phyloP scores from a whole-genome alignment of 1,284 basidiomycete species.

The Tilletia setariae region DNA sequence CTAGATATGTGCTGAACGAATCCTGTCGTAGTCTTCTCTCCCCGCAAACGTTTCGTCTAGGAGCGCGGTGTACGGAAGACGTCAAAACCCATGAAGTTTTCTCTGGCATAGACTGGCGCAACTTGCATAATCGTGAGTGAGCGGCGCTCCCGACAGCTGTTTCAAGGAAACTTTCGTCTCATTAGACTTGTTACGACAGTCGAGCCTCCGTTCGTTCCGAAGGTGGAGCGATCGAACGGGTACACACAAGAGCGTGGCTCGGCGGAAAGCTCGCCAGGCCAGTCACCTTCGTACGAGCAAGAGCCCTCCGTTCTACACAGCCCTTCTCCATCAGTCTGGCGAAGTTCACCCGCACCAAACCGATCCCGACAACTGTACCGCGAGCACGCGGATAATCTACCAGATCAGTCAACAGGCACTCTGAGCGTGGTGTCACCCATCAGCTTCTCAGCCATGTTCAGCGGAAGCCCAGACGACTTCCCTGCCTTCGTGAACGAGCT shows the following conservation, averaged over 20 bases:
- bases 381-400: neutral
- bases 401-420: neutral
- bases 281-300: conserved; percentile 13
- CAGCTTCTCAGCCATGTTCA: conserved; percentile 45
- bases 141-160: neutral
- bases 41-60: conserved; percentile 29
- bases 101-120: conserved; percentile 36
- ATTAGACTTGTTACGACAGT: neutral
- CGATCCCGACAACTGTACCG: neutral
- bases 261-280: neutral
- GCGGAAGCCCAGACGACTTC: conserved; percentile 43
- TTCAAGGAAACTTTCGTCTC: neutral
- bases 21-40: neutral
- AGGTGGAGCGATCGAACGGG: neutral
- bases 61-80: conserved; percentile 30
- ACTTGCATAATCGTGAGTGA: conserved; percentile 10
- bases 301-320: conserved; percentile 27
- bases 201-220: conserved; percentile 36
- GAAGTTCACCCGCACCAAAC: neutral
- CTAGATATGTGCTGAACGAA: neutral
- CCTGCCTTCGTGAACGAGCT: conserved; percentile 42
- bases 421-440: conserved; percentile 5
- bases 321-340: conserved; percentile 23
- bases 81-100: conserved; percentile 39
- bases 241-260: neutral